A percentile compares a stretch with the other conserved stretches of the same genome.
phyloP scores from a whole-genome alignment of 2,329 filamentous ascomycete genomes.

The Sporothrix dimorphospora region DNA sequence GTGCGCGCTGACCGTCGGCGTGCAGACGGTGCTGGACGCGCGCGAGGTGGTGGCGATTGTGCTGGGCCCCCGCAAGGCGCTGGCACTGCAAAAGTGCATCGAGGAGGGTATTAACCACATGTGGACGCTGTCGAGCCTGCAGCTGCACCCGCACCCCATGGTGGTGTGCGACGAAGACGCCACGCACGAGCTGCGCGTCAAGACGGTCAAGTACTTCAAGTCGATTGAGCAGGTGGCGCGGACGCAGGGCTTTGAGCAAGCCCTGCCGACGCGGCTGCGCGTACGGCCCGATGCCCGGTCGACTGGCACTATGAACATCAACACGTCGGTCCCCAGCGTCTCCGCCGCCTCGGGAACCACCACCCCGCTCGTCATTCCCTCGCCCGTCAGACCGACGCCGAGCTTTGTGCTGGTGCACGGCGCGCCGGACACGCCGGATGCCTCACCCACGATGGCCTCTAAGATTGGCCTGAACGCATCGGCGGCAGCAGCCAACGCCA shows the following conservation, averaged over 20 bases:
- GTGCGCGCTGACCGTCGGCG: slow-evolving; percentile 69
- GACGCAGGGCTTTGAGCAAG: slow-evolving; percentile 50
- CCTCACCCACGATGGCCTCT: slow-evolving; percentile 56
- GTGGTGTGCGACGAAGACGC: slow-evolving; percentile 76
- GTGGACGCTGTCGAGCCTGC: slow-evolving; percentile 76
- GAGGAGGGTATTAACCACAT: slow-evolving; percentile 78
- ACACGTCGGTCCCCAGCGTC: slow-evolving; percentile 30
- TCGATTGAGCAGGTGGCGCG: slow-evolving; percentile 60
- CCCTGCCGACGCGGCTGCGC: slow-evolving; percentile 56
- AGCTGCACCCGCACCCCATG: slow-evolving; percentile 72
- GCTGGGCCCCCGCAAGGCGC: slow-evolving; percentile 71
- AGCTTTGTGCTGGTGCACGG: slow-evolving; percentile 42
- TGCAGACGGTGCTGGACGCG: slow-evolving; percentile 63
- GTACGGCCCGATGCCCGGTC: slow-evolving; percentile 46
- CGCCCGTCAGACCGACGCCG: slow-evolving; percentile 27
- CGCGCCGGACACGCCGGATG: slow-evolving; percentile 40
- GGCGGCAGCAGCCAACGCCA: not conserved
- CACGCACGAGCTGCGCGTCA: slow-evolving; percentile 65
- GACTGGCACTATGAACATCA: slow-evolving; percentile 38
- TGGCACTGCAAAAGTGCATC: slow-evolving; percentile 72
- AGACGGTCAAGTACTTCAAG: slow-evolving; percentile 68
- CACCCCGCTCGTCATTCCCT: slow-evolving; percentile 27
- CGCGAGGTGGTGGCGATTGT: slow-evolving; percentile 75
- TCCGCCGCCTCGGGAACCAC: slow-evolving; percentile 36
- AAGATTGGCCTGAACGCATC: not conserved